Percentiles rank a stretch among this genome's conserved stretches.
Conservation (phyloP, 495 filamentous ascomycete genomes). For the Talaromyces adpressus region DNA sequence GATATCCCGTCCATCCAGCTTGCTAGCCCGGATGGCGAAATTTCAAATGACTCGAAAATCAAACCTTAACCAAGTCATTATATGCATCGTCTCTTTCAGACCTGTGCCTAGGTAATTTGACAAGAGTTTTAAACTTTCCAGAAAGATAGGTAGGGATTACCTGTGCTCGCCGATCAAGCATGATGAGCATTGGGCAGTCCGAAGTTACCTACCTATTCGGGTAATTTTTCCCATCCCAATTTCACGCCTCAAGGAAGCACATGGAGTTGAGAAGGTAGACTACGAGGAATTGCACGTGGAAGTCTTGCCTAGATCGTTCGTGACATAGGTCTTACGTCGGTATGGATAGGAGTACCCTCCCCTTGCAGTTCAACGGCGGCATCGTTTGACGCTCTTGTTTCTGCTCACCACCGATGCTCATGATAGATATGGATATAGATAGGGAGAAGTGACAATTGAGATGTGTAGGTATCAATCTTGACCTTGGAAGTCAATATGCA, state of each 20-base stretch:
- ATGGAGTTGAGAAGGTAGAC: neutral
- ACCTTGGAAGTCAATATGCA: too few relatives aligned
- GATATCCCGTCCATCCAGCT: too few relatives aligned
- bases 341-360: too few relatives aligned
- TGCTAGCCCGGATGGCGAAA: neutral
- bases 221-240: neutral
- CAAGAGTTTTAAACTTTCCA: neutral
- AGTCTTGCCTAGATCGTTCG: neutral
- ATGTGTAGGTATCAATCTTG: too few relatives aligned
- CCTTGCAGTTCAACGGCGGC: too few relatives aligned
- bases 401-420: too few relatives aligned
- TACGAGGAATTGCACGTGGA: neutral
- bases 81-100: neutral
- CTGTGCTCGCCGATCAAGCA: neutral
- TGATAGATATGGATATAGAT: too few relatives aligned
- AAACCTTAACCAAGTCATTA: neutral
- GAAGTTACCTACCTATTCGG: neutral
- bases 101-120: neutral
- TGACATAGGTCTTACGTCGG: neutral
- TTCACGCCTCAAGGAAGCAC: neutral
- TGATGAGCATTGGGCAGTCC: neutral
- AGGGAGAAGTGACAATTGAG: too few relatives aligned
- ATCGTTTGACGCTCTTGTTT: too few relatives aligned
- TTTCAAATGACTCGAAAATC: neutral
- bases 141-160: neutral